Evolutionary conservation across 257 asterid species (phyloP).

Genomic region (Handroanthus guayacan): DNA sequence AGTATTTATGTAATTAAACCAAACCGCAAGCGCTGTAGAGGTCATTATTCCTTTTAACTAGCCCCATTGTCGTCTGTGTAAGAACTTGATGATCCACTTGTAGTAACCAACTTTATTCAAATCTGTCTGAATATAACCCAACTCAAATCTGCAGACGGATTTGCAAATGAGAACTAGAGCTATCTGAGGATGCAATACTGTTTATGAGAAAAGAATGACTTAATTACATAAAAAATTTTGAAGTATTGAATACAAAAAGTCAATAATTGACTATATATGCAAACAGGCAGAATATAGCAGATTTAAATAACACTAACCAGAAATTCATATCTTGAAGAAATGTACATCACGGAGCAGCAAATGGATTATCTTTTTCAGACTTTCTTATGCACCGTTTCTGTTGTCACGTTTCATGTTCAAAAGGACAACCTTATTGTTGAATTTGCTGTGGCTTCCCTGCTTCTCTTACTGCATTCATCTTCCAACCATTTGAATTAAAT

Average conservation of each 20-base stretch:
- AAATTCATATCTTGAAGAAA: background rate
- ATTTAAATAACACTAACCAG: background rate
- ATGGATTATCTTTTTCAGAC: constrained; percentile 5
- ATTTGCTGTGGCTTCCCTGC: constrained; percentile 5
- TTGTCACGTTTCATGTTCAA: background rate
- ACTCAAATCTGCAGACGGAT: constrained; percentile 5
- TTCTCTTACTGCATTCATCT: constrained; percentile 15
- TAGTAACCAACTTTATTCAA: background rate
- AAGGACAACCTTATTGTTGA: background rate
- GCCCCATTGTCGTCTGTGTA: too few species aligned
- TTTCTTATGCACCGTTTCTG: background rate
- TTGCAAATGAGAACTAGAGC: background rate
- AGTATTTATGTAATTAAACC: too few species aligned
- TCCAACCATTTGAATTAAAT: background rate
- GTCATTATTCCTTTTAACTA: too few species aligned
- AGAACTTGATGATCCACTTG: too few species aligned
- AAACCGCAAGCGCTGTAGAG: too few species aligned
- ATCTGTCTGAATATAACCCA: background rate
- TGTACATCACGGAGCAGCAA: background rate
- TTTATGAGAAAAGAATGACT: background rate
- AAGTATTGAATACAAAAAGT: background rate
- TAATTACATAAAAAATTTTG: background rate
- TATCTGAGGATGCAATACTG: background rate
- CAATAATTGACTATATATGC: background rate
- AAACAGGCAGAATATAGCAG: background rate